These are phyloP conservation scores for Malbranchea cinnamomea DNA, from an alignment of 2,329 filamentous ascomycete species.

Conservation along the genomic window DNA sequence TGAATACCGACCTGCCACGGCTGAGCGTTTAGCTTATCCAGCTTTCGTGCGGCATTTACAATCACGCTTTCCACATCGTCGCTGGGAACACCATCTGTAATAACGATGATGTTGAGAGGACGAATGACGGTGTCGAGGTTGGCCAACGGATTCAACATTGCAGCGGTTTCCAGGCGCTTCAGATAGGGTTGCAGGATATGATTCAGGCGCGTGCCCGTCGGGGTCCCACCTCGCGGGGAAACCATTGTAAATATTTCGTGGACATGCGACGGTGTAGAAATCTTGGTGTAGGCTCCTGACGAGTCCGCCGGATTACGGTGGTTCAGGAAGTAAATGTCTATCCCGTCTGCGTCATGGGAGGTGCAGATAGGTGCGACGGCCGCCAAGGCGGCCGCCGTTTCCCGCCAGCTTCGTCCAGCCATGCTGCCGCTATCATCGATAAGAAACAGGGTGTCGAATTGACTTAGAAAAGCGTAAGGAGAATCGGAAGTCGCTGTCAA, in stretches of 20 bases:
- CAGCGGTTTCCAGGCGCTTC: slow-evolving; percentile 30
- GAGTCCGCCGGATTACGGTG: slow-evolving; percentile 30
- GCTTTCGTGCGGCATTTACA: slow-evolving; percentile 48
- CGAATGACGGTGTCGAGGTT: slow-evolving; percentile 37
- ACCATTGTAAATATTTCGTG: slow-evolving; percentile 55
- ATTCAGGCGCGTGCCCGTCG: slow-evolving; percentile 57
- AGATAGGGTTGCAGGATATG: slow-evolving; percentile 63
- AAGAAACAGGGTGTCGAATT: slow-evolving; percentile 78
- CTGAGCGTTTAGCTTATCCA: slow-evolving; percentile 50
- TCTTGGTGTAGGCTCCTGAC: slow-evolving; percentile 46
- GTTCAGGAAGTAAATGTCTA: slow-evolving; percentile 89
- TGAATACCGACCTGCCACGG: slow-evolving; percentile 80
- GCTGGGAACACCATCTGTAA: slow-evolving; percentile 72
- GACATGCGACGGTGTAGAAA: slow-evolving; percentile 45
- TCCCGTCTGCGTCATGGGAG: slow-evolving; percentile 61
- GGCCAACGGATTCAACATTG: slow-evolving; percentile 11
- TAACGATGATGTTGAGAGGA: slow-evolving; percentile 79
- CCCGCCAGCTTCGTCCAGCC: slow-evolving; percentile 59
- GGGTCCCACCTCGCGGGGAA: slow-evolving; percentile 51
- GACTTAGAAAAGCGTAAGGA: slow-evolving; percentile 57
- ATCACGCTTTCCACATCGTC: slow-evolving; percentile 67
- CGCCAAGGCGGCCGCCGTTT: slow-evolving; percentile 54
- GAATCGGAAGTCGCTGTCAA: slow-evolving; percentile 39
- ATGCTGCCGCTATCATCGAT: slow-evolving; percentile 91
- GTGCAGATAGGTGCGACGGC: slow-evolving; percentile 74